These are phyloP conservation scores for Kodamaea hsintzibuensis DNA, from an alignment of 805 yeast species.

Conservation along the genomic window DNA sequence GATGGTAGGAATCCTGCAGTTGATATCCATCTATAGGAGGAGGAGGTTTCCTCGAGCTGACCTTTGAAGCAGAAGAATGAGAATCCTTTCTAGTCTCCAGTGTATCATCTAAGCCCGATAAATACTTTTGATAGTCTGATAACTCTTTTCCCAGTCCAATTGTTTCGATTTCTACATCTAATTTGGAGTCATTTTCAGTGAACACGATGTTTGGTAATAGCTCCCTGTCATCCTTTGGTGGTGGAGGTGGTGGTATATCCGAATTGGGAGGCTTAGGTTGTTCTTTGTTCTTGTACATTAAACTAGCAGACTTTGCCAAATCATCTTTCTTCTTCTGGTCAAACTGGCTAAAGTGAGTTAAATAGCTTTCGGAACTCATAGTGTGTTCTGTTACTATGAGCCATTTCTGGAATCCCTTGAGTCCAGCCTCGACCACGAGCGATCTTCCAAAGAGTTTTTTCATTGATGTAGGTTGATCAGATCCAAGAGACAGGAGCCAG, in stretches of 20 bases:
- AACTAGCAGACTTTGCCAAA: constrained; percentile 9
- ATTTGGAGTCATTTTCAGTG: constrained; percentile 22
- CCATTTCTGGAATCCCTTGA: constrained; percentile 80
- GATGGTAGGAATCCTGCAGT: not conserved
- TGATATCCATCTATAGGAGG: constrained; percentile 1
- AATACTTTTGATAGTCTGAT: constrained; percentile 25
- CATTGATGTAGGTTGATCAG: constrained; percentile 66
- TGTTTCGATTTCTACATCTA: constrained; percentile 11
- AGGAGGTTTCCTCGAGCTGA: constrained; percentile 1
- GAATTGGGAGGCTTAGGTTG: constrained; percentile 17
- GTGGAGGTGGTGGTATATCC: constrained; percentile 15
- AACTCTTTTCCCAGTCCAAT: constrained; percentile 13
- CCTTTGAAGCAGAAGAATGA: not conserved
- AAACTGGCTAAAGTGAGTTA: constrained; percentile 21
- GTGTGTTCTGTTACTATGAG: constrained; percentile 70
- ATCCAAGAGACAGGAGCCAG: constrained; percentile 76
- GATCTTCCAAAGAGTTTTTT: constrained; percentile 79
- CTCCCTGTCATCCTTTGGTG: constrained; percentile 19
- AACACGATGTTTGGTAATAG: constrained; percentile 26
- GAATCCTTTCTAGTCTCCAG: not conserved
- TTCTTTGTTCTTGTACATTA: constrained; percentile 19
- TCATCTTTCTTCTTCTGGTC: constrained; percentile 16
- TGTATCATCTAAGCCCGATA: constrained; percentile 17
- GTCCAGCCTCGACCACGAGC: constrained; percentile 76
- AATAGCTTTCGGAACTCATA: constrained; percentile 38